Evolutionary conservation across 2,329 filamentous ascomycete genomes (phyloP).

Genomic region (Colletotrichum sp.): DNA sequence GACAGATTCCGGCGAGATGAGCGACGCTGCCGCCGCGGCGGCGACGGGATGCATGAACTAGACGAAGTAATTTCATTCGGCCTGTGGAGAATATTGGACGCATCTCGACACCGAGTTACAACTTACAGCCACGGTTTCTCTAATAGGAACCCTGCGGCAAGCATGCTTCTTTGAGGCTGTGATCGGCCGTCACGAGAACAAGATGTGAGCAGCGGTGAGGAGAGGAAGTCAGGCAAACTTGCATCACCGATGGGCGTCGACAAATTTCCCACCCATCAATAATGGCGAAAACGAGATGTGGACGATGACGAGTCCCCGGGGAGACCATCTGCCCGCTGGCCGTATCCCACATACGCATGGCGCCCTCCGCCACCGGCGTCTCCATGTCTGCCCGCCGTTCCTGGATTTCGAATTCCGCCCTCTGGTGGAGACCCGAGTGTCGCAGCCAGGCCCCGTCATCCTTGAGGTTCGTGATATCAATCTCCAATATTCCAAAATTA

Average conservation of each 20-base stretch:
- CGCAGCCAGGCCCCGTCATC: not conserved
- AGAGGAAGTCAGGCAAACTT: not conserved
- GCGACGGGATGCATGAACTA: not conserved
- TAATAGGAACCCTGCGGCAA: not conserved
- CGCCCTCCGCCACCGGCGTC: not conserved
- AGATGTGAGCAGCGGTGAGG: not conserved
- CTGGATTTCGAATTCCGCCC: not conserved
- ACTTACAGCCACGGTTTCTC: not conserved
- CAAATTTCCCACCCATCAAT: not conserved
- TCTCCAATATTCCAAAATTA: not conserved
- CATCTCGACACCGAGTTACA: not conserved
- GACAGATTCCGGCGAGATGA: not conserved
- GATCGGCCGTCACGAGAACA: not conserved
- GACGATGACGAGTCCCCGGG: not conserved
- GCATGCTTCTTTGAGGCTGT: not conserved
- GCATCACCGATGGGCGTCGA: not conserved
- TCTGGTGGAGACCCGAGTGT: not conserved
- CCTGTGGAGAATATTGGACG: not conserved
- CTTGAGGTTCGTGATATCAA: not conserved
- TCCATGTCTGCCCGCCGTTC: not conserved
- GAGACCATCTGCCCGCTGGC: not conserved
- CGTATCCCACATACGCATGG: not conserved
- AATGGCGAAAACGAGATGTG: not conserved
- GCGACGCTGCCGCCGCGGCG: not conserved
- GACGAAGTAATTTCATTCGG: not conserved